These are phyloP conservation scores for Leersia perrieri DNA, from an alignment of 176 grass and related monocot species.

Conservation along the genomic window DNA sequence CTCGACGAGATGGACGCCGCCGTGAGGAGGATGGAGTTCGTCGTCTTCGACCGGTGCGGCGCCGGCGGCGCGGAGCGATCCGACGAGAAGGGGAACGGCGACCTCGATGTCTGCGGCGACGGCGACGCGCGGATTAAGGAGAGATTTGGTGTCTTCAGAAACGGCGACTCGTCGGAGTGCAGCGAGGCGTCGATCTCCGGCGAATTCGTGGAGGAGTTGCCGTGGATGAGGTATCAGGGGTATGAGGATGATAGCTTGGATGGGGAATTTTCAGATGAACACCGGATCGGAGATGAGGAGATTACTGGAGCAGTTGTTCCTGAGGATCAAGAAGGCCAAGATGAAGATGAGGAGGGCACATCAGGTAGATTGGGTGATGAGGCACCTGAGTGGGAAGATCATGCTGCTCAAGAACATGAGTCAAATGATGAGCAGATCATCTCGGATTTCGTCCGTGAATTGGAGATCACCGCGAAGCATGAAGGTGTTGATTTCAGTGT, in stretches of 20 bases:
- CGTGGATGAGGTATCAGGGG: constrained; percentile 39
- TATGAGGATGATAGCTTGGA: constrained; percentile 46
- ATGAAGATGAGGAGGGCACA: constrained; percentile 17
- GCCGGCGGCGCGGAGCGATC: constrained; percentile 10
- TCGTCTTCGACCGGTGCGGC: constrained; percentile 58
- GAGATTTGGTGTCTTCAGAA: constrained; percentile 40
- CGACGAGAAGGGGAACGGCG: neutral
- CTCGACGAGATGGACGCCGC: constrained; percentile 71
- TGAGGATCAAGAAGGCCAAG: neutral
- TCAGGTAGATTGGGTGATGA: neutral
- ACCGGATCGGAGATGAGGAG: neutral
- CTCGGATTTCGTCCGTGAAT: neutral
- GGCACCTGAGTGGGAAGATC: neutral
- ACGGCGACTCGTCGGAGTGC: constrained; percentile 48
- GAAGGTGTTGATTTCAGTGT: neutral
- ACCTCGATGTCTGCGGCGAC: neutral
- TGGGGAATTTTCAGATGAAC: constrained; percentile 33
- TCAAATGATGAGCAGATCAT: neutral
- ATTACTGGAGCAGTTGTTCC: constrained; percentile 11
- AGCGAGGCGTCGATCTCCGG: constrained; percentile 27
- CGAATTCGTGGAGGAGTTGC: constrained; percentile 39
- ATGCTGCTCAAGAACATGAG: neutral
- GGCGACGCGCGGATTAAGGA: constrained; percentile 26
- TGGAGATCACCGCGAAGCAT: neutral
- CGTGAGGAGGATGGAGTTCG: constrained; percentile 64